phyloP scores from a whole-genome alignment of 805 yeast species.

The Metschnikowia lunata region DNA sequence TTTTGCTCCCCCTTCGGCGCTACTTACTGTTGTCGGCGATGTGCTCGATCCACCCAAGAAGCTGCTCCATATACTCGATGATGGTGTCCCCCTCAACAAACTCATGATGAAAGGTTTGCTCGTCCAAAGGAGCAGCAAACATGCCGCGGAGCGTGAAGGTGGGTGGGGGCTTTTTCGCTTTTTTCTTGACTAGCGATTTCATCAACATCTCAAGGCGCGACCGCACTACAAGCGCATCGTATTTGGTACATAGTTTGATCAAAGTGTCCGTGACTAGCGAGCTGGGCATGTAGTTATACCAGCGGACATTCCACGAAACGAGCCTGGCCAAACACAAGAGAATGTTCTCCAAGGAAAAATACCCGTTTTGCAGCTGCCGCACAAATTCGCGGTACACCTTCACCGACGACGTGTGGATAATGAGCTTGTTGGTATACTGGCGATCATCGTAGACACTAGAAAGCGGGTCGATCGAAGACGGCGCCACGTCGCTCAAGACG shows the following conservation, averaged over 20 bases:
- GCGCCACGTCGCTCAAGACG: slow-evolving; percentile 31
- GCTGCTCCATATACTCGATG: slow-evolving; percentile 25
- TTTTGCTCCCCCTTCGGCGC: not conserved
- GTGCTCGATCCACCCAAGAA: slow-evolving; percentile 29
- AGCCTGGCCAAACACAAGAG: slow-evolving; percentile 40
- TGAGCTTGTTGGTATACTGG: slow-evolving; percentile 31
- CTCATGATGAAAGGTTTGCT: slow-evolving; percentile 15
- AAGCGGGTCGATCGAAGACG: slow-evolving; percentile 29
- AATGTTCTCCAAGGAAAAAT: slow-evolving; percentile 31
- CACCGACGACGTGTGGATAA: slow-evolving; percentile 21
- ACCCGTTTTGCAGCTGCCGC: slow-evolving; percentile 24
- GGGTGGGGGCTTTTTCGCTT: slow-evolving; percentile 4
- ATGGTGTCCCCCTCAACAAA: slow-evolving; percentile 32
- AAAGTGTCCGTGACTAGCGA: slow-evolving; percentile 40
- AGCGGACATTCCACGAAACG: slow-evolving; percentile 60
- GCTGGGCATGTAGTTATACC: slow-evolving; percentile 54
- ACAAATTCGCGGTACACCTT: slow-evolving; percentile 21
- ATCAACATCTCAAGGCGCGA: slow-evolving; percentile 38
- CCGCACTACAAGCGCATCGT: slow-evolving; percentile 39
- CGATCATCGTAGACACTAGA: slow-evolving; percentile 25
- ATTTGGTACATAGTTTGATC: slow-evolving; percentile 36
- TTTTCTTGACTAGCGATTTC: slow-evolving; percentile 10
- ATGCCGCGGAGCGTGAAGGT: slow-evolving; percentile 13
- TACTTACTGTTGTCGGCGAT: not conserved
- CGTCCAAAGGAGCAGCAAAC: slow-evolving; percentile 15